phyloP scores from a whole-genome alignment of 352 stramenopile genomes.

The Pilasporangium apinafurcum region DNA sequence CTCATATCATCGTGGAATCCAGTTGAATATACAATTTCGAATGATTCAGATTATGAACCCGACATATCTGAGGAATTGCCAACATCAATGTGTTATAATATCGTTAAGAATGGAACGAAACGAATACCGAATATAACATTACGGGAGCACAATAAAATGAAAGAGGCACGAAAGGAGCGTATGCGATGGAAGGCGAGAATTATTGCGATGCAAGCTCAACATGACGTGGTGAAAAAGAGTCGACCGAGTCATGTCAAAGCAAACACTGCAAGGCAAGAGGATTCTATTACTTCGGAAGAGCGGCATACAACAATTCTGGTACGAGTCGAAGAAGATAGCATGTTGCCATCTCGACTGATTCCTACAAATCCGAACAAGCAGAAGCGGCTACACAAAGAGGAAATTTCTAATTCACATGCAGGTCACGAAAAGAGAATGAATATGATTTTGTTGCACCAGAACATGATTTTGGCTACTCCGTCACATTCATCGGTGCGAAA shows the following conservation, averaged over 20 bases:
- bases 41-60: background rate
- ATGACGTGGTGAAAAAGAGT: constrained; percentile 7
- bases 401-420: constrained; percentile 9
- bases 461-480: constrained; percentile 26
- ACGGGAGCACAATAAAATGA: constrained; percentile 13
- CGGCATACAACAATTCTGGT: constrained; percentile 16
- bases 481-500: constrained; percentile 11
- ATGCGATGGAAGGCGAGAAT: constrained; percentile 41
- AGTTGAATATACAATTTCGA: background rate
- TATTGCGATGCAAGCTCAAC: constrained; percentile 53
- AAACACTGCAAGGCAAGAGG: background rate
- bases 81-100: too few relatives aligned
- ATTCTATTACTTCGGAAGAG: background rate
- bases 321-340: constrained; percentile 18
- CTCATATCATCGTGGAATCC: constrained; percentile 26
- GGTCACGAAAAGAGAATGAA: constrained; percentile 14
- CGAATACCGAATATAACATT: constrained; percentile 12
- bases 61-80: constrained; percentile 1
- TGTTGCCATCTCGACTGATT: constrained; percentile 34
- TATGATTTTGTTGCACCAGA: constrained; percentile 29
- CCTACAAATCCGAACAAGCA: constrained; percentile 13
- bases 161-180: constrained; percentile 11
- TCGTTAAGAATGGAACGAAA: constrained; percentile 19
- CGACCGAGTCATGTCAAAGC: background rate
- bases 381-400: constrained; percentile 12